Evolutionary conservation across 768 basidiomycete genomes (phyloP), one percentile per base, ranked within the genome.

Genomic region (Tulasnella sp.): DNA sequence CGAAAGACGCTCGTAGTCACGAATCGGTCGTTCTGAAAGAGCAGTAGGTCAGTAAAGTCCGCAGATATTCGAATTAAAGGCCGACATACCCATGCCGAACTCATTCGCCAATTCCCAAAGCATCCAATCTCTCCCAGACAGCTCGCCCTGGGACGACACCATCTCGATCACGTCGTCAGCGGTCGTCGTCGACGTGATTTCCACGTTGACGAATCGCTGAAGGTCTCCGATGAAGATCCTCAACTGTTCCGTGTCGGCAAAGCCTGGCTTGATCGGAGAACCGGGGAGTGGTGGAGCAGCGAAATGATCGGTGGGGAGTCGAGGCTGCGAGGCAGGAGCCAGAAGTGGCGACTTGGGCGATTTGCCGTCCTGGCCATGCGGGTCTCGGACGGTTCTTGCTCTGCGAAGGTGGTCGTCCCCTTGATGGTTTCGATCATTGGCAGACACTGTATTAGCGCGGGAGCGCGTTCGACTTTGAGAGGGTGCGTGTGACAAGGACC

Each of bases 81-180:
- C 20, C 61, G 37, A 84, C 86, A 80, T 82, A 96, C 96, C 96
- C 91, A 96, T 92, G 78, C 95, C 96, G 82, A 96, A 92, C 82
- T 96, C 93, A 80, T 94, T 92, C 44, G 93, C 93, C 39, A 96
- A 84, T 85, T 99, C 97, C 83, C 89, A 96, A 39, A 99, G 83
- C 88, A 96, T 95, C 93, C 94, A 98, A 7, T 89, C 42, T 82
- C 83, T 5, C 70, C 88, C 88, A 61, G 88, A 88, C 67, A 97
- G 83, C 77, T 89, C 88, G 15, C 92, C 93, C 82, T 92, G 89
- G 23, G 84, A 84, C 57, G 91, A 89, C 37, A 95, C 86, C 82
- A 89, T 85, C 16, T 87, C 85, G 75, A 97, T 84, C 7, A 96
- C 89, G 77, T 95, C 92, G 46, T 90, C 87, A 11, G 94, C 93